Conservation (phyloP, 2,329 filamentous ascomycete species). For the Xylariaceae sp. region DNA sequence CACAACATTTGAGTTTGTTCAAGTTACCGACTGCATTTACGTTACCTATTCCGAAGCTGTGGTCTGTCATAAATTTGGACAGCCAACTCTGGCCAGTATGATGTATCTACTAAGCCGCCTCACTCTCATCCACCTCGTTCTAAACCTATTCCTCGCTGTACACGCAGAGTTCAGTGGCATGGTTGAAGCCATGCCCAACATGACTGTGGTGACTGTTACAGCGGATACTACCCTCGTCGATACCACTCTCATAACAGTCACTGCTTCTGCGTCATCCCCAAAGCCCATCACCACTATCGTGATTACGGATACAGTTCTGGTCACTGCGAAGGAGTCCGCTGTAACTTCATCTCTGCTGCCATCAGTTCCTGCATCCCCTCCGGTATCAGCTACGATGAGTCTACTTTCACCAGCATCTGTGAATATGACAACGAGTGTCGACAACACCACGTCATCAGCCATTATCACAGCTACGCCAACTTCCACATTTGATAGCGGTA, state of each 20-base stretch:
- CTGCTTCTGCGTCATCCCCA: background rate
- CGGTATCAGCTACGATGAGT: background rate
- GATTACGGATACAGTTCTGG: too few species aligned
- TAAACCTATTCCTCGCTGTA: constrained; percentile 2
- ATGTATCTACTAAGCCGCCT: constrained; percentile 3
- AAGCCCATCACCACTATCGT: background rate
- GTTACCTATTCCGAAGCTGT: too few species aligned
- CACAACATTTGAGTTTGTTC: too few species aligned
- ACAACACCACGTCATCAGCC: background rate
- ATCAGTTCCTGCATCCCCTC: too few species aligned
- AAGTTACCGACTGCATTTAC: too few species aligned
- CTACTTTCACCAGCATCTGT: background rate
- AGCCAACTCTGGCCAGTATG: background rate
- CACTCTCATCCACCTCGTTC: background rate
- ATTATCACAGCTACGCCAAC: constrained; percentile 1
- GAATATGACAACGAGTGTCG: background rate
- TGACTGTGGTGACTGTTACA: constrained; percentile 3
- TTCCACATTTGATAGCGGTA: background rate
- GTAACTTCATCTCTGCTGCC: too few species aligned
- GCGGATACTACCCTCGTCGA: constrained; percentile 7
- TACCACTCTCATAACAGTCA: background rate
- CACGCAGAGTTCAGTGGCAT: background rate
- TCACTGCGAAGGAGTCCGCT: too few species aligned
- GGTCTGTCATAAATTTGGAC: too few species aligned
- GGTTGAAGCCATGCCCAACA: background rate